phyloP scores from a whole-genome alignment of 169 alveolate species.

The Theileria equi region DNA sequence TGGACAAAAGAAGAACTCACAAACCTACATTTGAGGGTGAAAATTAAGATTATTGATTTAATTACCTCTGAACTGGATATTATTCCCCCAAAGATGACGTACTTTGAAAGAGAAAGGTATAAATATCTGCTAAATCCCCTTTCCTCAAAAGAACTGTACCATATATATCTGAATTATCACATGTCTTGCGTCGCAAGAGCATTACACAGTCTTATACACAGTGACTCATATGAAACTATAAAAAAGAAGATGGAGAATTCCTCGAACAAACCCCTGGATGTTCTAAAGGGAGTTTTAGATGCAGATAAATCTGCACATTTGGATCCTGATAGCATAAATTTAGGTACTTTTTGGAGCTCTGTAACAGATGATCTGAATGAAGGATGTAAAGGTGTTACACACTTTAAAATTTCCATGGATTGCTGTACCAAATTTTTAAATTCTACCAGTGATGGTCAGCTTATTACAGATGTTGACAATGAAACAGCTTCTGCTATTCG shows the following conservation, averaged over 20 bases:
- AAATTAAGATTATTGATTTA: not conserved
- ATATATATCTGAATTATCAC: slow-evolving; percentile 19
- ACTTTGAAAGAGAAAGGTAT: not conserved
- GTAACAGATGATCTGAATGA: slow-evolving; percentile 33
- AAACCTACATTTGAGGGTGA: slow-evolving; percentile 29
- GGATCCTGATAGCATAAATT: not conserved
- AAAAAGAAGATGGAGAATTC: not conserved
- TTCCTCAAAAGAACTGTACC: slow-evolving; percentile 14
- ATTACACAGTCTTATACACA: slow-evolving; percentile 3
- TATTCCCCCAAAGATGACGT: not conserved
- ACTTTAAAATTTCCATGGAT: slow-evolving; percentile 40
- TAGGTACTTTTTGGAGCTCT: slow-evolving; percentile 39
- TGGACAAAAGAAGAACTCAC: slow-evolving; percentile 45
- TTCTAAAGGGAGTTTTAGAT: too few relatives aligned
- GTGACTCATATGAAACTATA: slow-evolving; percentile 3
- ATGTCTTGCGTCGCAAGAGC: not conserved
- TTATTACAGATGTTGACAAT: slow-evolving; percentile 1
- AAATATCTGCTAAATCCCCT: slow-evolving; percentile 3
- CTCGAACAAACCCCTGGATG: not conserved
- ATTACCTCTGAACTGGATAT: slow-evolving; percentile 13
- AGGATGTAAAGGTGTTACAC: slow-evolving; percentile 6
- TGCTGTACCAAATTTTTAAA: slow-evolving; percentile 55
- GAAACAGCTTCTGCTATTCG: slow-evolving; percentile 1
- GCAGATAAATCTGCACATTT: too few relatives aligned
- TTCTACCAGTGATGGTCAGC: slow-evolving; percentile 34